A percentile compares a stretch with the other conserved stretches of the same genome.
Conservation (phyloP, 2,329 filamentous ascomycete species). For the Exserohilum rostratum region DNA sequence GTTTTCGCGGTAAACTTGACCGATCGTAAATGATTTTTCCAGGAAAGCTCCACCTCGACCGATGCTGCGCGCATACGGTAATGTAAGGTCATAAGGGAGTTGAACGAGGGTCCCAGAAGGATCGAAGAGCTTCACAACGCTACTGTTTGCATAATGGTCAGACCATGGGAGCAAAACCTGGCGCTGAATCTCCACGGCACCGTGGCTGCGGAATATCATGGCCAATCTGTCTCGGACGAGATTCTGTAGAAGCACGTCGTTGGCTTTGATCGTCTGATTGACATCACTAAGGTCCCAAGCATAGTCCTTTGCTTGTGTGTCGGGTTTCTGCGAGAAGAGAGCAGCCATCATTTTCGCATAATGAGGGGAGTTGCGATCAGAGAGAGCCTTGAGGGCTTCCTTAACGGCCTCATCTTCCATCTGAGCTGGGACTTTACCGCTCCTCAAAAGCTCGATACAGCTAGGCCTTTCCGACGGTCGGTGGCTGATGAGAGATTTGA, state of each 20-base stretch:
- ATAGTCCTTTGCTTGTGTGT: slow-evolving; percentile 77
- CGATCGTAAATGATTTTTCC: slow-evolving; percentile 84
- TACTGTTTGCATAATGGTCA: slow-evolving; percentile 70
- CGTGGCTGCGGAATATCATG: slow-evolving; percentile 84
- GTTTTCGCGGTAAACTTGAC: slow-evolving; percentile 82
- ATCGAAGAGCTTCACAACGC: slow-evolving; percentile 81
- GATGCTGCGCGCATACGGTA: slow-evolving; percentile 84
- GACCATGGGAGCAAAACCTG: slow-evolving; percentile 82
- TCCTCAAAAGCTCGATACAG: slow-evolving; percentile 80
- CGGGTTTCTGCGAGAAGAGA: slow-evolving; percentile 73
- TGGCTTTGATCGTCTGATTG: slow-evolving; percentile 43
- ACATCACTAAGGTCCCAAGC: slow-evolving; percentile 55
- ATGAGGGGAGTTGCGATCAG: slow-evolving; percentile 83
- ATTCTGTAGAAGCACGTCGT: slow-evolving; percentile 71
- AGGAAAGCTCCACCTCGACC: slow-evolving; percentile 71
- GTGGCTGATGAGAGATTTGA: slow-evolving; percentile 80
- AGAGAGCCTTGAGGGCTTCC: slow-evolving; percentile 78
- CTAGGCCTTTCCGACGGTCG: slow-evolving; percentile 82
- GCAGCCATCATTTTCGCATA: slow-evolving; percentile 89
- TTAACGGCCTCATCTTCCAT: slow-evolving; percentile 92
- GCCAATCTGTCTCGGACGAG: slow-evolving; percentile 76
- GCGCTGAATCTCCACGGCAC: slow-evolving; percentile 80
- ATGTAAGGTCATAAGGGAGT: slow-evolving; percentile 89
- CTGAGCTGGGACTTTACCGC: slow-evolving; percentile 85
- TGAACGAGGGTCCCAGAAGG: slow-evolving; percentile 86